Evolutionary conservation across 768 basidiomycete species (phyloP), one percentile per base, ranked within the genome.

Genomic region (Pleurotus tuber-regium): DNA sequence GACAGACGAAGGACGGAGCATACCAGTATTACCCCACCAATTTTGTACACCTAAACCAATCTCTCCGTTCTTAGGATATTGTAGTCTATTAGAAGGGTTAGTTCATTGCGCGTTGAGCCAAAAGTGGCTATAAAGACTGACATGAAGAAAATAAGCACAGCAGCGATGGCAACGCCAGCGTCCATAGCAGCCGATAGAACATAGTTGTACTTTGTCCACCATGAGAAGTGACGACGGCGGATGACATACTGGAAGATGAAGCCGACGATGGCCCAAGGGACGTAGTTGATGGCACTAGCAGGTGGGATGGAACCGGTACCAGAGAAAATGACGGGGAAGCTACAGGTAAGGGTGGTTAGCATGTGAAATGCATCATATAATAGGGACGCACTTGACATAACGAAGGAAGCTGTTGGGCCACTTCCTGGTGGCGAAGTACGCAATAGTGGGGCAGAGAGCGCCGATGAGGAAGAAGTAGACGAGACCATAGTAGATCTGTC

Each of bases 381-480:
- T 9, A 12, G 25, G 26, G 8, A 72, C 79, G 54, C 60, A 84
- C 79, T 87, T 86, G 74, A 87, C 61, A 61, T 82, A 84, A 55
- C 79, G 78, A 43, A 82, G 59, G 59, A 73, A 78, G 61, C 76
- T 74, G 52, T 84, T 79, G 18, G 88, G 86, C 71, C 76, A 92
- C 60, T 72, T 78, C 59, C 73, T 66, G 46, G 75, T 69, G 51
- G 85, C 59, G 54, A 82, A 54, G 61, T 77, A 90, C 31, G 77
- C 73, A 41, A 78, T 48, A 51, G 77, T 25, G 0, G 90, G 90
- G 46, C 78, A 75, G 43, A 84, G 8, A 43, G 83, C 77, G 14
- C 92, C 92, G 51, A 87, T 61, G 52, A 90, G 77, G 86, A 93
- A 93, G 71, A 89, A 91, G 64, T 82, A 83, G 2, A 77, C 61